Evolutionary conservation across 306 rosid species (phyloP), one percentile per base, ranked within the genome.

Genomic region (Fragaria nilgerrensis): DNA sequence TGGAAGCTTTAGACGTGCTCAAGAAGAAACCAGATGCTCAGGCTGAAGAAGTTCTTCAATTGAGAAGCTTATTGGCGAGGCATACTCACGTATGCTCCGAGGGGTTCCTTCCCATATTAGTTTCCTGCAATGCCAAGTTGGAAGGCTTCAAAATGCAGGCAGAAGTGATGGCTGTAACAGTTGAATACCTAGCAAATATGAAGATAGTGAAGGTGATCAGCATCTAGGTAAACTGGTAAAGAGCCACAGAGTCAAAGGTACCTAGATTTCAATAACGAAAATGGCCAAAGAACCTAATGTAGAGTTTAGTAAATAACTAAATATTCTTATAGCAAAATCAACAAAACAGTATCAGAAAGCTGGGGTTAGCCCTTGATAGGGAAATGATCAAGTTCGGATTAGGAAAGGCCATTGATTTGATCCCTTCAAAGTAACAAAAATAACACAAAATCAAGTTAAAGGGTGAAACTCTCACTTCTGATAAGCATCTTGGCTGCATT

Each of bases 21-120:
- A 90, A 53, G 88, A 92, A 95, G 96, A 95, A 92, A 85, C 29
- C 91, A 1, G 91, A 82, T 53, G 94, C 99, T 69, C 78, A 76
- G 70, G 78, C 91, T 0, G 99, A 92, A 72, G 98, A 95, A 66
- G 88, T 95, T 45, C 7, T 29, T 49, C 94, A n/a, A 7, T 95
- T 74, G 98, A 95, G 92, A 91, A 92, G 69, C 87, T 95, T 80
- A 95, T 95, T 39, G 99, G 90, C 25, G 99, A 95, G 71, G 96
- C 99, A 52, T 95, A 81, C 87, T 95, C 97, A 29, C 34, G 34
- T 29, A 29, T 29, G 34, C 34, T 29, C 34, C 34, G 3, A 29
- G 34, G 34, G 34, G 34, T 29, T 29, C 34, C 34, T 29, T 2
- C 34, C 34, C 34, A 29, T 29, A 29, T 29, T 81, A 76, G 34